A percentile compares a stretch with the other conserved stretches of the same genome.
Evolutionary conservation across 768 basidiomycete genomes (phyloP).

Genomic region (Kwoniella europaea): DNA sequence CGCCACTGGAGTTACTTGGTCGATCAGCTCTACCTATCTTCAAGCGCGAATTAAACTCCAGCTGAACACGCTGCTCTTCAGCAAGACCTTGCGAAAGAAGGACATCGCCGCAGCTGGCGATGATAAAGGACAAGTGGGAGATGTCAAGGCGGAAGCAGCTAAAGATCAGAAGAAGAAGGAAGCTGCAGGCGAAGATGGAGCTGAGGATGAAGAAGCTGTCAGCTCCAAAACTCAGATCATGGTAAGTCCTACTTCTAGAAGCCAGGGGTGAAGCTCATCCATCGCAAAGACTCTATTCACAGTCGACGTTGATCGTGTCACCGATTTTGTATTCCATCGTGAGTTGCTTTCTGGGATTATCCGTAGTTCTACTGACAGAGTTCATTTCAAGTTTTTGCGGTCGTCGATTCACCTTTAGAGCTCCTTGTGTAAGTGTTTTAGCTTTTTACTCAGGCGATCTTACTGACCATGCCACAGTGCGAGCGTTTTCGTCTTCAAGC

Average conservation of each 20-base stretch:
- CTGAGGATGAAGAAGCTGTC: slow-evolving; percentile 63
- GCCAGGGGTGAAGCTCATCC: slow-evolving; percentile 6
- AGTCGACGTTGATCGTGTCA: slow-evolving; percentile 87
- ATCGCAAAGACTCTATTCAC: slow-evolving; percentile 77
- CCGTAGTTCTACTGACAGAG: slow-evolving; percentile 4
- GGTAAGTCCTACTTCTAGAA: slow-evolving; percentile 54
- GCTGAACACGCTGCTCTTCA: slow-evolving; percentile 80
- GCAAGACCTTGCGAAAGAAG: slow-evolving; percentile 84
- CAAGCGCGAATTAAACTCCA: slow-evolving; percentile 75
- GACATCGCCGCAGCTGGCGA: slow-evolving; percentile 65
- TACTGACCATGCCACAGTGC: slow-evolving; percentile 59
- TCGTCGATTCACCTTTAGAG: slow-evolving; percentile 56
- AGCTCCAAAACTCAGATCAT: slow-evolving; percentile 77
- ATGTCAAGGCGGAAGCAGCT: slow-evolving; percentile 27
- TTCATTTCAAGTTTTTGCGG: slow-evolving; percentile 20
- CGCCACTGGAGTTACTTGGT: slow-evolving; percentile 54
- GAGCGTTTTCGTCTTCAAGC: slow-evolving; percentile 72
- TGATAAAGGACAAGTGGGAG: slow-evolving; percentile 25
- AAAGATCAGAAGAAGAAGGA: slow-evolving; percentile 60
- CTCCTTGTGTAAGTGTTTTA: slow-evolving; percentile 63
- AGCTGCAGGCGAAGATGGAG: slow-evolving; percentile 66
- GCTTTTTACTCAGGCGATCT: not conserved
- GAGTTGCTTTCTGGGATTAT: slow-evolving; percentile 1
- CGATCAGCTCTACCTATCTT: slow-evolving; percentile 65
- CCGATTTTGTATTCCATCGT: slow-evolving; percentile 67